Evolutionary conservation across 2,329 filamentous ascomycete species (phyloP).

Genomic region (Fusarium sp.): DNA sequence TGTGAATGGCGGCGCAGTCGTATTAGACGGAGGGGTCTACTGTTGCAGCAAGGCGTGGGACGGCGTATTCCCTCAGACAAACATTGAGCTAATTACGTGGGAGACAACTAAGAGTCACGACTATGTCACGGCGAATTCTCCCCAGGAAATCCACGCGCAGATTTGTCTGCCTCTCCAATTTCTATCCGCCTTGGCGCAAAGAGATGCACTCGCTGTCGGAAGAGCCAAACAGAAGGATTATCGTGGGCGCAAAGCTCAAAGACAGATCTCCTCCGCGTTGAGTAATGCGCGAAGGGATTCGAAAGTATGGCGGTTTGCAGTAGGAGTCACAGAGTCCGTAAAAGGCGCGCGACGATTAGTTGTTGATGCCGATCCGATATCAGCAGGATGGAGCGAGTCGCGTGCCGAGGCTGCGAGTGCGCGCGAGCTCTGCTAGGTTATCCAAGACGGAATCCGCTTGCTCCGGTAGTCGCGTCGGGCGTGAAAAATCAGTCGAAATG

Average conservation of each 20-base stretch:
- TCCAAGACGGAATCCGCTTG: neutral
- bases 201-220: constrained; percentile 18
- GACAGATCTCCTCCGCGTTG: neutral
- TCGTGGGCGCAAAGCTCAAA: constrained; percentile 4
- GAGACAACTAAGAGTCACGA: constrained; percentile 50
- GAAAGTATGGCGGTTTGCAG: neutral
- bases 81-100: constrained; percentile 50
- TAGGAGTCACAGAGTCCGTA: neutral
- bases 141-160: constrained; percentile 41
- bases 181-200: constrained; percentile 35
- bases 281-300: neutral
- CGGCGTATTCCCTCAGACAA: constrained; percentile 42
- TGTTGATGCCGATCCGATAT: constrained; percentile 13
- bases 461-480: neutral
- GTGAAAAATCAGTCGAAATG: neutral
- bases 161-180: constrained; percentile 39
- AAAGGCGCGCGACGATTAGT: constrained; percentile 21
- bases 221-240: constrained; percentile 8
- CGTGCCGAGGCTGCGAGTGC: constrained; percentile 22
- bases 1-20: constrained; percentile 23
- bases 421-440: constrained; percentile 10
- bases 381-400: constrained; percentile 26
- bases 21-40: constrained; percentile 43
- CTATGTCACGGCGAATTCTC: constrained; percentile 47
- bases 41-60: constrained; percentile 44